Evolutionary conservation across 306 rosid genomes (phyloP).

Genomic region (Vigna hirtella): DNA sequence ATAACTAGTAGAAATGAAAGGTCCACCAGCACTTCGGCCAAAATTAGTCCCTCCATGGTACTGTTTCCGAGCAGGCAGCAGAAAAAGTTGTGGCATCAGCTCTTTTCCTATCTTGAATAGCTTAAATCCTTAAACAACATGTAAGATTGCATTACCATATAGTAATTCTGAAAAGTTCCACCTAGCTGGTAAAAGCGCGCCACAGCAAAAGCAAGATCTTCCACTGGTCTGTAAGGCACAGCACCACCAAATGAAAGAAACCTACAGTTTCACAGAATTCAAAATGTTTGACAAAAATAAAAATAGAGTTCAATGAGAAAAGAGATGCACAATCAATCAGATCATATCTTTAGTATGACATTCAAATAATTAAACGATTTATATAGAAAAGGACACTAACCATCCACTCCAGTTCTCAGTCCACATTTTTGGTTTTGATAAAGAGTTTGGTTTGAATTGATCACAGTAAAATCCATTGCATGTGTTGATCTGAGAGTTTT

Average conservation of each 20-base stretch:
- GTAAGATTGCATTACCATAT: slow-evolving; percentile 70
- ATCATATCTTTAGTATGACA: slow-evolving; percentile 25
- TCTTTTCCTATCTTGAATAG: background rate
- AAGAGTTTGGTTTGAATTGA: slow-evolving; percentile 79
- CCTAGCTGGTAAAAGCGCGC: slow-evolving; percentile 91
- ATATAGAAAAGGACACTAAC: slow-evolving; percentile 49
- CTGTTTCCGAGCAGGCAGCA: slow-evolving; percentile 55
- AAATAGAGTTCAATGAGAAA: background rate
- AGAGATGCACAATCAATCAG: background rate
- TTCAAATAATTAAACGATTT: slow-evolving; percentile 15
- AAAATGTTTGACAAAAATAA: background rate
- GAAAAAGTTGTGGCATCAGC: slow-evolving; percentile 43
- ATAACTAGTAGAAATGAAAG: slow-evolving; percentile 83
- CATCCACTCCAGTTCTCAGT: slow-evolving; percentile 93
- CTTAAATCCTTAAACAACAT: slow-evolving; percentile 3
- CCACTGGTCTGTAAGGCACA: slow-evolving; percentile 81
- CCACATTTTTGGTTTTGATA: slow-evolving; percentile 86
- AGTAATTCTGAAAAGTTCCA: slow-evolving; percentile 91
- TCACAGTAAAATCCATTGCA: slow-evolving; percentile 95
- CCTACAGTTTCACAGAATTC: slow-evolving; percentile 52
- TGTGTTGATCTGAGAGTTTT: slow-evolving; percentile 76
- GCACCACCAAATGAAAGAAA: slow-evolving; percentile 80
- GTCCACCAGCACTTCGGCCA: slow-evolving; percentile 81
- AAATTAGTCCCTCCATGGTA: slow-evolving; percentile 98
- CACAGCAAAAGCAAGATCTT: slow-evolving; percentile 91